Evolutionary conservation across 1,139 yeast genomes (phyloP).

Genomic region (Yamadazyma conglobata): DNA sequence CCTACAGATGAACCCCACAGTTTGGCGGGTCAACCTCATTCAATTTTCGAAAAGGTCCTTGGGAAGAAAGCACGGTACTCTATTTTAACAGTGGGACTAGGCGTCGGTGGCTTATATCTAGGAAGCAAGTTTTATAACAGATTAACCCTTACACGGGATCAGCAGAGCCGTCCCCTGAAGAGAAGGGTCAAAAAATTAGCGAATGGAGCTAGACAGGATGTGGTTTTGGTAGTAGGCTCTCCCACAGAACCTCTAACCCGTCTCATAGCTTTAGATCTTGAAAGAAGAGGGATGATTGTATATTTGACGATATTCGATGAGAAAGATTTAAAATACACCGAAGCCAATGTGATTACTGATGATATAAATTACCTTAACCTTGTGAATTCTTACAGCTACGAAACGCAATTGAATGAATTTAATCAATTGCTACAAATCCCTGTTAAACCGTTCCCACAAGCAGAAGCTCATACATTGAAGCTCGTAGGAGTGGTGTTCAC

Average conservation of each 20-base stretch:
- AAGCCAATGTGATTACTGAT: slow-evolving; percentile 53
- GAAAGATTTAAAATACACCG: slow-evolving; percentile 57
- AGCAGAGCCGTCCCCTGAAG: slow-evolving; percentile 7
- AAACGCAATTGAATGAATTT: slow-evolving; percentile 32
- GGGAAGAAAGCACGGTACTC: no score
- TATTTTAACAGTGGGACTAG: no score
- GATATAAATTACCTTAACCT: slow-evolving; percentile 45
- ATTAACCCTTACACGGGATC: no score
- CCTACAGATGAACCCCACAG: slow-evolving; percentile 3
- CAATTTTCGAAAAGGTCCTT: no score
- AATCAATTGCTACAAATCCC: slow-evolving; percentile 36
- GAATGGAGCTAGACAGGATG: slow-evolving; percentile 75
- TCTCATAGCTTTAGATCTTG: slow-evolving; percentile 68
- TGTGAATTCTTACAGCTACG: slow-evolving; percentile 28
- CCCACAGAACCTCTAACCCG: slow-evolving; percentile 75
- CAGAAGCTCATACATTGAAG: slow-evolving; percentile 47
- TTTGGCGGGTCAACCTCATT: no score
- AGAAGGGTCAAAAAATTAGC: slow-evolving; percentile 61
- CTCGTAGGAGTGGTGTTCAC: slow-evolving; percentile 60
- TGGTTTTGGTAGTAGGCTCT: slow-evolving; percentile 69
- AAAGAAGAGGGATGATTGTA: slow-evolving; percentile 75
- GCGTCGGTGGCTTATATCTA: no score
- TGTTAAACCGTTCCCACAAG: slow-evolving; percentile 50
- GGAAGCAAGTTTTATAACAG: slow-evolving; percentile 2
- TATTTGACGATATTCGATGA: slow-evolving; percentile 69